A percentile compares a stretch with the other conserved stretches of the same genome.
Conservation (phyloP, 768 basidiomycete species). For the Russula foetens region DNA sequence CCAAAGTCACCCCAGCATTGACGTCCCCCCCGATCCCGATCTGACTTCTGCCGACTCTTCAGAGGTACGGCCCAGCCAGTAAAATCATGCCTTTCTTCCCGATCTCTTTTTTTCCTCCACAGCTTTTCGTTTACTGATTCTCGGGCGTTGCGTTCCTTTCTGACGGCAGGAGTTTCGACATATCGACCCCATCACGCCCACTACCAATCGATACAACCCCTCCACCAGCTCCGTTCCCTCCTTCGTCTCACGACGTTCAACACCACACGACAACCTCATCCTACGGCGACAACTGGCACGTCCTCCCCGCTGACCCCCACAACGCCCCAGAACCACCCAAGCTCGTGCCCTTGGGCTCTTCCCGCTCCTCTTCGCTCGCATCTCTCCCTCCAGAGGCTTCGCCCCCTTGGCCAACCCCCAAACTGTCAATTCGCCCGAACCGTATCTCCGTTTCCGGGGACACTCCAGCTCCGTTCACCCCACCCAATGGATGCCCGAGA, state of each 20-base stretch:
- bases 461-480: constrained; percentile 2
- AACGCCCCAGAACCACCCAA: constrained; percentile 15
- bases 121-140: background rate
- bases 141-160: background rate
- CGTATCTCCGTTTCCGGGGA: constrained; percentile 1
- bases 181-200: constrained; percentile 2
- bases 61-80: constrained; percentile 20
- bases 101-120: background rate
- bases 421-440: constrained; percentile 6
- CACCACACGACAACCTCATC: constrained; percentile 23
- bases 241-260: constrained; percentile 19
- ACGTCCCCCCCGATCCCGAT: constrained; percentile 23
- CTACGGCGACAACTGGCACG: constrained; percentile 41
- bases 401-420: constrained; percentile 32
- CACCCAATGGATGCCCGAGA: constrained; percentile 22
- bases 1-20: constrained; percentile 25
- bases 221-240: constrained; percentile 11
- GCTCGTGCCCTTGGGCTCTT: constrained; percentile 25
- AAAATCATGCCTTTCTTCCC: background rate
- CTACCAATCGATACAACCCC: background rate
- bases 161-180: constrained; percentile 5
- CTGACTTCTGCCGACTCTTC: constrained; percentile 25
- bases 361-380: constrained; percentile 45
- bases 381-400: constrained; percentile 41
- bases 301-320: constrained; percentile 26